Conservation (phyloP, 148 eudicot species). For the Suaeda aralocaspica region DNA sequence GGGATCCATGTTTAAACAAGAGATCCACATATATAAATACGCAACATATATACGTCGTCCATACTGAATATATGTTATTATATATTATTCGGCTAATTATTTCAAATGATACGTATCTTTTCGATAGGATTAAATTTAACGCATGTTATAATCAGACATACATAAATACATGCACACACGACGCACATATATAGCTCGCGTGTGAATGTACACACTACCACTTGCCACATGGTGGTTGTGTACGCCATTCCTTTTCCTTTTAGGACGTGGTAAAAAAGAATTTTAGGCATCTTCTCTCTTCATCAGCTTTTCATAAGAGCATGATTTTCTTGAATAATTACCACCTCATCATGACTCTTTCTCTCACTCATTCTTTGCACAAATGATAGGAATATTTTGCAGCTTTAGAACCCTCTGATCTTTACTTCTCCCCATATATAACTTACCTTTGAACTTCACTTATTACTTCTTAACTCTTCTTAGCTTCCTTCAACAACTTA, state of each 20-base stretch:
- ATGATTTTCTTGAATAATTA: slow-evolving; percentile 27
- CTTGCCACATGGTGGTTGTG: slow-evolving; percentile 33
- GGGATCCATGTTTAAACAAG: slow-evolving; percentile 13
- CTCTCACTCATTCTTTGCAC: slow-evolving; percentile 9
- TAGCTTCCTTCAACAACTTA: too few species aligned
- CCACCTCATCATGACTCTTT: slow-evolving; percentile 15
- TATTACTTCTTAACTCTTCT: not conserved
- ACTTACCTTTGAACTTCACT: too few species aligned
- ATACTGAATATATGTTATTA: too few species aligned
- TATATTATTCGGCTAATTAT: too few species aligned
- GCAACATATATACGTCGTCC: too few species aligned
- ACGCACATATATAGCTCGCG: slow-evolving; percentile 1
- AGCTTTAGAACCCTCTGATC: slow-evolving; percentile 20
- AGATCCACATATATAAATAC: not conserved
- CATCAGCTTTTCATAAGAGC: slow-evolving; percentile 26
- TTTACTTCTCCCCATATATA: not conserved
- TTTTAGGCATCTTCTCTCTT: slow-evolving; percentile 25
- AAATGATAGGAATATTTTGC: slow-evolving; percentile 17
- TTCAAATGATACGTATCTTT: too few species aligned
- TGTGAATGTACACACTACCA: slow-evolving; percentile 32
- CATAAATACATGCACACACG: not conserved
- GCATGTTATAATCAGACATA: not conserved
- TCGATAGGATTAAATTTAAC: too few species aligned
- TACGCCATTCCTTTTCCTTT: slow-evolving; percentile 33
- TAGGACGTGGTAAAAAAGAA: slow-evolving; percentile 29